Base-by-base conservation (phyloP, 2,329 filamentous ascomycete genomes). In the Colletotrichum sp. region DNA sequence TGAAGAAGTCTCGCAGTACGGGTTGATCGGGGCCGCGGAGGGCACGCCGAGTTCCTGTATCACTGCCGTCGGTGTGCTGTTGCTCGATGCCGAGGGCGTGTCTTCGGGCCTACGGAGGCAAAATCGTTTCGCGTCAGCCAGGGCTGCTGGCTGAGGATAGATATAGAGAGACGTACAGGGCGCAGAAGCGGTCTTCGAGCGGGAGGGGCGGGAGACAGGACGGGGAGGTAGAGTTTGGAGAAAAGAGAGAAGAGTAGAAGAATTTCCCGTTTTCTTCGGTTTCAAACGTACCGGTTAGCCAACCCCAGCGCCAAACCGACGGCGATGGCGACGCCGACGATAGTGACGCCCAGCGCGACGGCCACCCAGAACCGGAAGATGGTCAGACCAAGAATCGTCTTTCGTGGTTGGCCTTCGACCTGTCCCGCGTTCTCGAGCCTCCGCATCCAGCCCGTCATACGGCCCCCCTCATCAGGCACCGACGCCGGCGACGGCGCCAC, bases 241-340 rank as follows among this genome's bases (percentile, higher is more conserved):
- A 64, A 63, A 73, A 66, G 49, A 65, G 64, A 65, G 59, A 76
- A 34, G 55, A 44, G n/a, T 39, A 39, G 24, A 64, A 65, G 44
- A 34, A 70, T 21, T 32, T 32, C 59, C 59, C 59, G 59, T 63
- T 63, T 32, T 16, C n/a, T 30, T 60, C 57, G 30, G n/a, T 32
- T 59, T 76, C 74, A 76, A 65, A 76, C 75, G 66, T 75, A 75
- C 62, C 72, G 66, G 72, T 75, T 75, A 66, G 75, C 72, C 66
- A 77, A 59, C 15, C 75, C 75, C 60, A 77, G 55, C 66, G 36
- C 75, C 67, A 77, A 63, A n/a, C 75, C 75, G 49, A 75, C 72
- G 62, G 66, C 75, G 28, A 77, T 77, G 60, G 75, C 75, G 16
- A 75, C 75, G 52, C 71, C 66, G 32, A 77, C 67, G 26, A 77